A percentile compares a stretch with the other conserved stretches of the same genome.
Conservation (phyloP, 2,329 filamentous ascomycete species). For the Beauveria australis region DNA sequence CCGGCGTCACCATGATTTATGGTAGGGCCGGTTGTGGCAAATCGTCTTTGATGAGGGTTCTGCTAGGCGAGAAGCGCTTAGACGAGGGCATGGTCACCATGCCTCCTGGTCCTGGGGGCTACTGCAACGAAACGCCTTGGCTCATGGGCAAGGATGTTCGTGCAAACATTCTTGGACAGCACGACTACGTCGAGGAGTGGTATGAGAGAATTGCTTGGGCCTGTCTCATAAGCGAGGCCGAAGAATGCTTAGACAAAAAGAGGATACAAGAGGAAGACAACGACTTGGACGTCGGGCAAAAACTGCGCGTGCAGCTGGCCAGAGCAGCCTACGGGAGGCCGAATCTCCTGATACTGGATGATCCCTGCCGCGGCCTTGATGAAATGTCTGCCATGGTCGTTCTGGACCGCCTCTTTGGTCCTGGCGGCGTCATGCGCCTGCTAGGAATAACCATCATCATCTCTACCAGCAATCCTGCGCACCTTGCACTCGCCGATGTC, state of each 20-base stretch:
- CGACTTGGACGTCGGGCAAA: neutral
- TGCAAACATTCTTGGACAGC: conserved; percentile 28
- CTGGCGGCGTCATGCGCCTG: neutral
- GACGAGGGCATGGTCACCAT: neutral
- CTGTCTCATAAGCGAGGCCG: neutral
- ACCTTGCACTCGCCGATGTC: neutral
- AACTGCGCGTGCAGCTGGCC: neutral
- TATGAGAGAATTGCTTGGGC: neutral
- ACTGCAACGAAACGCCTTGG: conserved; percentile 29
- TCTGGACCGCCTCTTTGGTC: neutral
- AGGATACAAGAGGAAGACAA: neutral
- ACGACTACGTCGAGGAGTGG: neutral
- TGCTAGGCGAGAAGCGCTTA: conserved; percentile 1
- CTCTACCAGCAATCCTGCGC: neutral
- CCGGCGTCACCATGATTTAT: conserved; percentile 15
- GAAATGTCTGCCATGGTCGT: neutral
- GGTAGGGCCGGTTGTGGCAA: neutral
- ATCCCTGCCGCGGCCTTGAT: neutral
- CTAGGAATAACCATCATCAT: neutral
- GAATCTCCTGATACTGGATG: neutral
- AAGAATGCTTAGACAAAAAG: neutral
- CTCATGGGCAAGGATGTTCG: conserved; percentile 30
- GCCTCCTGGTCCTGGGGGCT: conserved; percentile 5
- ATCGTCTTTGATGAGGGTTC: neutral
- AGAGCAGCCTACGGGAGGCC: neutral